A percentile compares a stretch with the other conserved stretches of the same genome.
Conservation (phyloP, 345 rosid species). For the Lepidium aucheri region DNA sequence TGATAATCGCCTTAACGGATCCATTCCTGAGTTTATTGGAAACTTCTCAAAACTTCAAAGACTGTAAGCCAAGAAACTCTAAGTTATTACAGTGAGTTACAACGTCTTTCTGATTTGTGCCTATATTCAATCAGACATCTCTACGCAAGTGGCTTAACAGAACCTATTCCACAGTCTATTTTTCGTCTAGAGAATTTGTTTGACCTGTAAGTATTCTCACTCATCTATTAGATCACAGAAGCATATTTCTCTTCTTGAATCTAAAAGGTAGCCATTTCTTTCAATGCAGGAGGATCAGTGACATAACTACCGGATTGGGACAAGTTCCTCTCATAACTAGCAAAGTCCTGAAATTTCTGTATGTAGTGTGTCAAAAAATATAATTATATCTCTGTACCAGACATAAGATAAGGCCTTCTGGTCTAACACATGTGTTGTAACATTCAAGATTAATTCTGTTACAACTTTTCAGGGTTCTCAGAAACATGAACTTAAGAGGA, state of each 20-base stretch:
- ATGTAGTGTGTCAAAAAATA: background rate
- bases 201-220: slow-evolving; percentile 33
- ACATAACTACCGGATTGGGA: slow-evolving; percentile 25
- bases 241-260: background rate
- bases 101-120: background rate
- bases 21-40: slow-evolving; percentile 51
- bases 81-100: background rate
- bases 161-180: slow-evolving; percentile 43
- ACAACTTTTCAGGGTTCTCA: slow-evolving; percentile 14
- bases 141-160: slow-evolving; percentile 41
- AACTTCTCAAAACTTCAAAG: slow-evolving; percentile 51
- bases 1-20: slow-evolving; percentile 67
- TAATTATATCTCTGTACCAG: background rate
- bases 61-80: slow-evolving; percentile 45
- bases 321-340: slow-evolving; percentile 34
- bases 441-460: slow-evolving; percentile 1
- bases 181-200: slow-evolving; percentile 28
- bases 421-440: background rate
- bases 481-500: slow-evolving; percentile 24
- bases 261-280: background rate
- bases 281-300: slow-evolving; percentile 48
- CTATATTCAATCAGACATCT: slow-evolving; percentile 33
- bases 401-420: background rate
- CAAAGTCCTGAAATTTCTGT: slow-evolving; percentile 24
- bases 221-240: background rate